Evolutionary conservation across 2,329 filamentous ascomycete species (phyloP).

Genomic region (Epicoccum nigrum): DNA sequence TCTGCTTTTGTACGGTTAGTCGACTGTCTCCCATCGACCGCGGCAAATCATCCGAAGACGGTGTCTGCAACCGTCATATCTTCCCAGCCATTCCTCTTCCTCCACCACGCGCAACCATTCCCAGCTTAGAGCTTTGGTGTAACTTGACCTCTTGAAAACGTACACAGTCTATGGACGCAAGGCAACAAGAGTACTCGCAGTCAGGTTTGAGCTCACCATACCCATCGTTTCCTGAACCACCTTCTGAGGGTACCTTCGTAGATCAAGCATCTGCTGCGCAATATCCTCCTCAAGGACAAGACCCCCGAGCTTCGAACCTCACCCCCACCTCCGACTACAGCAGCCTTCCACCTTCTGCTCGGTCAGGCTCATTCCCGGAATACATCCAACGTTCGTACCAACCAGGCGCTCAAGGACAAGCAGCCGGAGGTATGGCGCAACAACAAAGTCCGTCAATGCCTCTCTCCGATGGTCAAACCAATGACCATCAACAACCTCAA

Average conservation of each 20-base stretch:
- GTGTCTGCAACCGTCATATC: constrained; percentile 54
- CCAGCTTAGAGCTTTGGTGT: constrained; percentile 48
- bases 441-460: constrained; percentile 97
- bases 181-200: constrained; percentile 59
- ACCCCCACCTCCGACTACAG: constrained; percentile 91
- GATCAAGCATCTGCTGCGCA: constrained; percentile 93
- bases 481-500: constrained; percentile 68
- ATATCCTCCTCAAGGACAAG: constrained; percentile 77
- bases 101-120: constrained; percentile 46
- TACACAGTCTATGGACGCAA: constrained; percentile 60
- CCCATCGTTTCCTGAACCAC: constrained; percentile 61
- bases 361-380: constrained; percentile 84
- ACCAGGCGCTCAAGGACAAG: constrained; percentile 72
- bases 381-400: constrained; percentile 85
- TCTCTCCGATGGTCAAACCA: constrained; percentile 78
- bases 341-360: constrained; percentile 75
- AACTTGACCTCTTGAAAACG: constrained; percentile 35
- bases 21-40: constrained; percentile 41
- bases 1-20: constrained; percentile 36
- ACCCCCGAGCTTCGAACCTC: constrained; percentile 75
- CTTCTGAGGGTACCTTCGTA: constrained; percentile 85
- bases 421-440: constrained; percentile 94
- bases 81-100: constrained; percentile 54
- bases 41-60: constrained; percentile 48
- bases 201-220: constrained; percentile 63